Evolutionary conservation across 2,329 filamentous ascomycete genomes (phyloP), one percentile per base, ranked within the genome.

Genomic region (Falciphora oryzae): DNA sequence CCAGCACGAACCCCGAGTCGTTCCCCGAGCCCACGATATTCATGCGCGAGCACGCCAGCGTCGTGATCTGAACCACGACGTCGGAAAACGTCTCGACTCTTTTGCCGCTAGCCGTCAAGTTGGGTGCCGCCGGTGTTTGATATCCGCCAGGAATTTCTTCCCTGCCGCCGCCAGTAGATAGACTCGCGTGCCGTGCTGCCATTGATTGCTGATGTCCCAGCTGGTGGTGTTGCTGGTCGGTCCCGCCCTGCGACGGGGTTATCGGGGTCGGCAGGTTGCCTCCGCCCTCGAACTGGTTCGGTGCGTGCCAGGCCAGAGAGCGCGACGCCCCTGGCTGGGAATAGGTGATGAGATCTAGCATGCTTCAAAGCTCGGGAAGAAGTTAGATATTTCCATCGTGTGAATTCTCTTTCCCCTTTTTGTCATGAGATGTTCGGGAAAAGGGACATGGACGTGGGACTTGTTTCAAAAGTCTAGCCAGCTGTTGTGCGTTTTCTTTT

Each of bases 21-120:
- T 28, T 57, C 3, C 35, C 57, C 18, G 38, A 18, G 0, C n/a
- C 57, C 57, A 29, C 31, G 59, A 18, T 56, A 7, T 53, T 53
- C 44, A 53, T 53, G 18, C 44, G 44, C 44, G 44, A 53, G 57
- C 31, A 65, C 32, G 58, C 61, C 28, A 60, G 57, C 44, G 44
- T n/a, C 10, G 44, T 53, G 18, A 53, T 53, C 31, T 65, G 61
- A 18, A 61, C 38, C 14, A 61, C 60, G 0, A 29, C 60, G 60
- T 61, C 60, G 38, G 60, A 61, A 25, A 61, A 61, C 32, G 32
- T 61, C n/a, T n/a, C 44, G 44, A 53, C 44, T 10, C 31, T 61
- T 13, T 25, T 38, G 32, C 59, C 31, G 31, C 28, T 18, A 18
- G 31, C 29, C 31, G 10, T n/a, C 31, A 25, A 16, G 44, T 11